These are phyloP conservation scores for Exophiala lecanii-corni DNA, from an alignment of 2,329 filamentous ascomycete genomes.

Conservation along the genomic window DNA sequence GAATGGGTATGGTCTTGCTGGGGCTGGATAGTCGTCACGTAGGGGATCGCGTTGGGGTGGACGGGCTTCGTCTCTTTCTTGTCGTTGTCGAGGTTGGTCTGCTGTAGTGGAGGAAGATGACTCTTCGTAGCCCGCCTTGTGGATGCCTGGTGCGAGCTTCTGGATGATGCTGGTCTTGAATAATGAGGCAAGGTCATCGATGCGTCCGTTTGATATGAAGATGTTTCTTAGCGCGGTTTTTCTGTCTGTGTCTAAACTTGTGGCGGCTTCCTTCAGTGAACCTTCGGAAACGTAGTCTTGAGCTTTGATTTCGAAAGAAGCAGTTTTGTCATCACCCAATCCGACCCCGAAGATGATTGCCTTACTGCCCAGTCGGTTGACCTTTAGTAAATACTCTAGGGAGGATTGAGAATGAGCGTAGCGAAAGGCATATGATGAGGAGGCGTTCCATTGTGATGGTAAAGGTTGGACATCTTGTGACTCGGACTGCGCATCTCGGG, in stretches of 20 bases:
- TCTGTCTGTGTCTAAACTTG: slow-evolving; percentile 30
- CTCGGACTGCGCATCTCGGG: slow-evolving; percentile 51
- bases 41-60: slow-evolving; percentile 43
- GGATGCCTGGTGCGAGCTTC: slow-evolving; percentile 70
- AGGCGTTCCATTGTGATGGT: slow-evolving; percentile 74
- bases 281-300: slow-evolving; percentile 69
- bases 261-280: slow-evolving; percentile 50
- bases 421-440: slow-evolving; percentile 69
- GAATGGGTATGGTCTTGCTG: slow-evolving; percentile 64
- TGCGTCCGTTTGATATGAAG: slow-evolving; percentile 68
- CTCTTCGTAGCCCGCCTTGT: slow-evolving; percentile 75
- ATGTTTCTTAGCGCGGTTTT: slow-evolving; percentile 46
- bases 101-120: slow-evolving; percentile 27
- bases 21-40: slow-evolving; percentile 52
- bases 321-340: slow-evolving; percentile 74
- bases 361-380: slow-evolving; percentile 76
- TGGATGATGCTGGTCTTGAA: slow-evolving; percentile 79
- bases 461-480: slow-evolving; percentile 57
- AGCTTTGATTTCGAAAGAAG: slow-evolving; percentile 67
- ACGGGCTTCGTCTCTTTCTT: slow-evolving; percentile 34
- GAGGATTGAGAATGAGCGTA: slow-evolving; percentile 83
- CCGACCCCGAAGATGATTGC: slow-evolving; percentile 78
- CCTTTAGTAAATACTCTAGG: slow-evolving; percentile 75
- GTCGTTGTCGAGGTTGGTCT: slow-evolving; percentile 36
- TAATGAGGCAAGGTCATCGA: slow-evolving; percentile 65